These are phyloP conservation scores for Penicillium maclennaniae DNA, from an alignment of 495 filamentous ascomycete genomes.

Conservation along the genomic window DNA sequence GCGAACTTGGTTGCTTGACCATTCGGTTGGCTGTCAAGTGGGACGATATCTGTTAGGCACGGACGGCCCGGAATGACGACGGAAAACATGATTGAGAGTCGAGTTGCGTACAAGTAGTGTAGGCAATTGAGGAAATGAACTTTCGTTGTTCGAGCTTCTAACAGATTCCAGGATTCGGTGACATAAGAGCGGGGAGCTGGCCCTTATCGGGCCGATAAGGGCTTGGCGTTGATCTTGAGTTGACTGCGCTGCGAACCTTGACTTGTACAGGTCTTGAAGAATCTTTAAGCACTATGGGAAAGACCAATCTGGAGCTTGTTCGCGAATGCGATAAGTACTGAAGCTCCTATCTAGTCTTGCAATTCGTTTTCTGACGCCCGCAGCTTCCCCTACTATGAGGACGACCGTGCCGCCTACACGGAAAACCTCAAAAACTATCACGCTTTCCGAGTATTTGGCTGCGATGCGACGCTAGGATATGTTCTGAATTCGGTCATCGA, in stretches of 20 bases:
- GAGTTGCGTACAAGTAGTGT: conserved; percentile 1
- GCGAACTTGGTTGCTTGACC: conserved; percentile 62
- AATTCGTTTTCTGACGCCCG: conserved; percentile 5
- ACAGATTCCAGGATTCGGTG: conserved; percentile 18
- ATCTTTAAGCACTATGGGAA: conserved; percentile 33
- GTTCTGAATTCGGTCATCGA: conserved; percentile 55
- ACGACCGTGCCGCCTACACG: conserved; percentile 48
- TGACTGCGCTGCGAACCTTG: neutral
- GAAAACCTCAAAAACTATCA: conserved; percentile 49
- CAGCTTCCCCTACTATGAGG: conserved; percentile 67
- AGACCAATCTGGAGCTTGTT: conserved; percentile 52
- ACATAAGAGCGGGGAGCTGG: conserved; percentile 24
- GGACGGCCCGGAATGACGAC: conserved; percentile 54
- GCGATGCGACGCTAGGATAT: conserved; percentile 57
- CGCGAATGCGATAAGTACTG: conserved; percentile 60
- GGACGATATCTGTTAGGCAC: conserved; percentile 58
- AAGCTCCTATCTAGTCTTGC: conserved; percentile 20
- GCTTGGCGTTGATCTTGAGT: conserved; percentile 11
- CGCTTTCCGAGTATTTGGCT: conserved; percentile 50
- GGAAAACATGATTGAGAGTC: conserved; percentile 45
- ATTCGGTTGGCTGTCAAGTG: conserved; percentile 45
- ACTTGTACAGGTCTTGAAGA: neutral
- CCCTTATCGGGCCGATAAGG: conserved; percentile 32
- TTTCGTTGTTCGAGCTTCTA: conserved; percentile 2
- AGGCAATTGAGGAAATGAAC: neutral